These are phyloP conservation scores for Durotheca rogersii DNA, from an alignment of 495 filamentous ascomycete species.

Conservation along the genomic window DNA sequence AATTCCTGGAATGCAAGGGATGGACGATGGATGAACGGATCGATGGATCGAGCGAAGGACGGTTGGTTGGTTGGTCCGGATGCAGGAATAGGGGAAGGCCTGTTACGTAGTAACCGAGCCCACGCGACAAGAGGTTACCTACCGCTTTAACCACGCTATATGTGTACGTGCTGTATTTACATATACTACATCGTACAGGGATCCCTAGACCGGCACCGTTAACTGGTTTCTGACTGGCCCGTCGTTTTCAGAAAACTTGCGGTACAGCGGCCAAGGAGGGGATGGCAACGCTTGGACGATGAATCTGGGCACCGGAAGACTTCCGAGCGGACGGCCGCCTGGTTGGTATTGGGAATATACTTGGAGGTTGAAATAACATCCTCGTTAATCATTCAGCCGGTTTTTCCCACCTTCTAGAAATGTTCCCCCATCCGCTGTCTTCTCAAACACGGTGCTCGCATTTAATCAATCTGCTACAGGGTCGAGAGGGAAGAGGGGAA, in stretches of 20 bases:
- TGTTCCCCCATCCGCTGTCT: conserved; percentile 15
- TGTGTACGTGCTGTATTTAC: too few relatives aligned
- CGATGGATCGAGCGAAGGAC: too few relatives aligned
- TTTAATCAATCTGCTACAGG: conserved; percentile 30
- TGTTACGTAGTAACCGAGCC: neutral
- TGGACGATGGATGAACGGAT: too few relatives aligned
- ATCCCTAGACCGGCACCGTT: neutral
- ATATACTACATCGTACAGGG: neutral
- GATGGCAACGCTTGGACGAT: conserved; percentile 1
- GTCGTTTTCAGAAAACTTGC: neutral
- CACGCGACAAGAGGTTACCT: neutral
- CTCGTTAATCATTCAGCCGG: conserved; percentile 22
- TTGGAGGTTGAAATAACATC: conserved; percentile 14
- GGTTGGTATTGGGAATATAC: conserved; percentile 7
- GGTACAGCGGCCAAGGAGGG: conserved; percentile 4
- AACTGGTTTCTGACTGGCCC: neutral
- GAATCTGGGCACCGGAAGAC: conserved; percentile 19
- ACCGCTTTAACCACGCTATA: neutral
- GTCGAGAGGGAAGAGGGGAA: conserved; percentile 9
- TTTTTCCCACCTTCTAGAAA: conserved; percentile 26
- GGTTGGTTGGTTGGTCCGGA: neutral
- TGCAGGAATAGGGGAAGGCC: neutral
- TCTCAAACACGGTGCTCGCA: conserved; percentile 9
- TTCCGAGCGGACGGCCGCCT: conserved; percentile 20
- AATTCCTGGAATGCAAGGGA: too few relatives aligned